A percentile compares a stretch with the other conserved stretches of the same genome.
Conservation (phyloP, 1,284 basidiomycete species). For the Sanghuangporus baumii region DNA sequence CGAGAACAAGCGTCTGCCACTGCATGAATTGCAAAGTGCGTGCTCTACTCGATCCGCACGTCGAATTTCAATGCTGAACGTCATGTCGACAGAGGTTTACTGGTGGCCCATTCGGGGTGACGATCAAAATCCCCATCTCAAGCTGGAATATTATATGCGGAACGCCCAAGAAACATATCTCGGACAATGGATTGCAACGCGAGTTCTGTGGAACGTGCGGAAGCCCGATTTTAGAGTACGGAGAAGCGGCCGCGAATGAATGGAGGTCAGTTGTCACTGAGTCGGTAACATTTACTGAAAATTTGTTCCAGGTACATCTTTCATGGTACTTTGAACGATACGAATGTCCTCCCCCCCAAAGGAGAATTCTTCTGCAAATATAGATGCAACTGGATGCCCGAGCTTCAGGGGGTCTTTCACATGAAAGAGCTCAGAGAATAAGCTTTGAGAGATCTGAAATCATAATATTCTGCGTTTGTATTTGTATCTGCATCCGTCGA, state of each 20-base stretch:
- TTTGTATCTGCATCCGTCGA: neutral
- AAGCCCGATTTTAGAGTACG: conserved; percentile 22
- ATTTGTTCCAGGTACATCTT: conserved; percentile 17
- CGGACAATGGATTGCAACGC: conserved; percentile 26
- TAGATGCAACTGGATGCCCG: conserved; percentile 23
- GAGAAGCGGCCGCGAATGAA: conserved; percentile 8
- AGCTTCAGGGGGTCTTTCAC: conserved; percentile 14
- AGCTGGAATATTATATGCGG: conserved; percentile 21
- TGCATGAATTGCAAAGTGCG: conserved; percentile 27
- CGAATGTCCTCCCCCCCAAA: conserved; percentile 24
- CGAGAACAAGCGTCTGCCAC: conserved; percentile 25
- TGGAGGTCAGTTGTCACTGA: neutral
- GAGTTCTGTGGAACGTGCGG: conserved; percentile 26
- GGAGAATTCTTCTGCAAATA: conserved; percentile 28
- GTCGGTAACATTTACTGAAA: conserved; percentile 9
- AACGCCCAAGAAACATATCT: conserved; percentile 20
- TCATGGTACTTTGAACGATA: conserved; percentile 23
- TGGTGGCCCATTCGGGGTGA: conserved; percentile 23
- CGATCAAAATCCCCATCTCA: conserved; percentile 22
- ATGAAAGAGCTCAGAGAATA: conserved; percentile 16
- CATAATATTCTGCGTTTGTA: neutral
- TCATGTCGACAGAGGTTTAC: conserved; percentile 22
- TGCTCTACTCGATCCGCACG: neutral
- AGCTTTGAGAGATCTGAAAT: neutral
- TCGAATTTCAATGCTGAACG: neutral